Conservation (phyloP, 371 early-diverging fungal species). For the Mucor plumbeus region DNA sequence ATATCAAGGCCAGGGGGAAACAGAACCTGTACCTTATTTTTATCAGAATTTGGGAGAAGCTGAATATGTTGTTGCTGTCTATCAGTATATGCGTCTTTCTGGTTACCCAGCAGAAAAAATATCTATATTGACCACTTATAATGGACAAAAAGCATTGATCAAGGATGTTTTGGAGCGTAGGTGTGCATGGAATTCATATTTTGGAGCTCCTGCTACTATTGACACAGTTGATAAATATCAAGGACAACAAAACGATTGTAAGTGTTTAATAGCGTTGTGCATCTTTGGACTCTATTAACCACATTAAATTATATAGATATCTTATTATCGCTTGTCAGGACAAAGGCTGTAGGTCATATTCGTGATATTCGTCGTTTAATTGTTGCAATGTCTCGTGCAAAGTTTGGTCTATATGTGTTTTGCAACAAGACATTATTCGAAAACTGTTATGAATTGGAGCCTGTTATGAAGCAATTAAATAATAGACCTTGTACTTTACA, state of each 20-base stretch:
- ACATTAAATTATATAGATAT: slow-evolving; percentile 56
- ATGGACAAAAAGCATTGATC: slow-evolving; percentile 93
- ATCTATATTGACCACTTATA: slow-evolving; percentile 92
- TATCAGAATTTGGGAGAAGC: slow-evolving; percentile 97
- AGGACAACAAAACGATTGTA: slow-evolving; percentile 93
- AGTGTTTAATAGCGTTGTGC: slow-evolving; percentile 22
- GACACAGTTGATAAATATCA: slow-evolving; percentile 95
- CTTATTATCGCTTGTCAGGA: slow-evolving; percentile 94
- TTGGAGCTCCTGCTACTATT: slow-evolving; percentile 74
- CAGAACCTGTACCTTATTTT: slow-evolving; percentile 78
- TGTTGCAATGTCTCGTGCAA: slow-evolving; percentile 91
- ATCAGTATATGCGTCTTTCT: slow-evolving; percentile 93
- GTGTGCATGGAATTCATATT: slow-evolving; percentile 84
- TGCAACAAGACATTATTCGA: slow-evolving; percentile 75
- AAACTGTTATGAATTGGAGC: slow-evolving; percentile 76
- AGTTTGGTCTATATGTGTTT: slow-evolving; percentile 94
- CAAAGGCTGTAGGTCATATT: slow-evolving; percentile 87
- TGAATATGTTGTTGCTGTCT: slow-evolving; percentile 92
- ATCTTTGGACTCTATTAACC: background rate
- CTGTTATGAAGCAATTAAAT: slow-evolving; percentile 63
- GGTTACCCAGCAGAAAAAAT: slow-evolving; percentile 92
- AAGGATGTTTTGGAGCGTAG: slow-evolving; percentile 85
- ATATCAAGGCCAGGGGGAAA: slow-evolving; percentile 71
- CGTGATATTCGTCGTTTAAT: slow-evolving; percentile 89
- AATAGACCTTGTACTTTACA: slow-evolving; percentile 57